Evolutionary conservation across 345 rosid genomes (phyloP), one percentile per base, ranked within the genome.

Genomic region (Corchorus olitorius): DNA sequence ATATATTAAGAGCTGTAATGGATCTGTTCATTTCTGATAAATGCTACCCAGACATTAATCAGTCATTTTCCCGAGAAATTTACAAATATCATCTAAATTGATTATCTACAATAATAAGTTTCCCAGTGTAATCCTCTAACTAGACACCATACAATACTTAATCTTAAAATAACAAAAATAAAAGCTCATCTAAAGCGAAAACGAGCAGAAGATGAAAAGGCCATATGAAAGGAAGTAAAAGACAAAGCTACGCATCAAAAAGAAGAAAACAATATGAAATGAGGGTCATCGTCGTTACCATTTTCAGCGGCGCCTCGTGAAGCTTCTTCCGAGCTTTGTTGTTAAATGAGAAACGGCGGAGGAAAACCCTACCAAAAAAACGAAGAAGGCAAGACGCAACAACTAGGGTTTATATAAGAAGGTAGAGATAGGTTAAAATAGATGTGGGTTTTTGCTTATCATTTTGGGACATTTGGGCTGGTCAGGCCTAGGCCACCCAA

Each of bases 341-440:
- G 55, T 50, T 52, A 9, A 17, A 8, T 10, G 41, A 34, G 59
- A 70, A 45, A n/a, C 74, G 74, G 74, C 74, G 33, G 62, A n/a
- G 17, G 62, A 35, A n/a, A 70, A 70, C 74, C 60, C 74, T 53
- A 70, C 8, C 8, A 17, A 49, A 70, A 9, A 17, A 17, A 50
- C 8, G 33, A n/a, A 70, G 43, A 17, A 70, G 46, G 16, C 3
- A 11, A 53, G 2, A 6, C 1, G 17, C n/a, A 4, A 15, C 8
- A n/a, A 70, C 17, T 53, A 70, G 74, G 62, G 62, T 53, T 70
- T 70, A 70, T 70, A 70, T 53, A 17, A 5, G 10, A 45, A 8
- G 10, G 48, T 45, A 9, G 48, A 45, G 0, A 39, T 39, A 39
- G 43, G 48, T 6, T 45, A 27, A 27, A 27, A 45, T 45, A 45